Base-by-base conservation (phyloP, 257 asterid species). In the Knoxia roxburghii region DNA sequence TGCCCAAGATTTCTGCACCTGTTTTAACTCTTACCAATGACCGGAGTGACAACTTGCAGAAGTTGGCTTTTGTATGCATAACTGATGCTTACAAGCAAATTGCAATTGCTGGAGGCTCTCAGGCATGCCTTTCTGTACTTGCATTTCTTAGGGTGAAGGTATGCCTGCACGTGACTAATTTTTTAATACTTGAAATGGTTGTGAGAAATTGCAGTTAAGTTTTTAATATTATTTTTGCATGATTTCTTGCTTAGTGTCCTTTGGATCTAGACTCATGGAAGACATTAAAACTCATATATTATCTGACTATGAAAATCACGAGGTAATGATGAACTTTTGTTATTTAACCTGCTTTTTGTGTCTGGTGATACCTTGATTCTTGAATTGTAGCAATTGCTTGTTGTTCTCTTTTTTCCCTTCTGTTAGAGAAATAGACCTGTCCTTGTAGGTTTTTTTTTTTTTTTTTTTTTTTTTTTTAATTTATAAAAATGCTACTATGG, bases 1-100 rank as follows among this genome's bases (percentile, higher is more conserved):
- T 94, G 67, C 99, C 99, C 65, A 90, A 85, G 84, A 86, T 94
- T 65, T 82, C 95, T 72, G 97, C 97, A 57, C 95, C 99, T 29
- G 83, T 86, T 50, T 74, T 94, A 67, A 46, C 58, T 80, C 95
- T 94, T 37, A 79, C 79, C 26, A 96, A 87, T 68, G 95, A 85
- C 53, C 87, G 84, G 70, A 88, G 86, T 76, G 97, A 90, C 79
- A 78, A 90, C 72, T 60, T 94, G 50, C 95, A 94, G 70, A 84
- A 83, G 78, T 75, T 77, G 66, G 92, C 87, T 74, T 87, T 85
- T 79, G 73, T 75, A 72, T 96, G 89, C 73, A 86, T 94, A 68
- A 78, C 91, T 79, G 93, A 94, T 75, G 95, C 99, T 41, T 94
- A 90, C 74, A 94, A 79, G 88, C 96, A 86, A 69, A 85, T 90